These are phyloP conservation scores for Fusarium anthophilum DNA, from an alignment of 2,329 filamentous ascomycete genomes.

Conservation along the genomic window DNA sequence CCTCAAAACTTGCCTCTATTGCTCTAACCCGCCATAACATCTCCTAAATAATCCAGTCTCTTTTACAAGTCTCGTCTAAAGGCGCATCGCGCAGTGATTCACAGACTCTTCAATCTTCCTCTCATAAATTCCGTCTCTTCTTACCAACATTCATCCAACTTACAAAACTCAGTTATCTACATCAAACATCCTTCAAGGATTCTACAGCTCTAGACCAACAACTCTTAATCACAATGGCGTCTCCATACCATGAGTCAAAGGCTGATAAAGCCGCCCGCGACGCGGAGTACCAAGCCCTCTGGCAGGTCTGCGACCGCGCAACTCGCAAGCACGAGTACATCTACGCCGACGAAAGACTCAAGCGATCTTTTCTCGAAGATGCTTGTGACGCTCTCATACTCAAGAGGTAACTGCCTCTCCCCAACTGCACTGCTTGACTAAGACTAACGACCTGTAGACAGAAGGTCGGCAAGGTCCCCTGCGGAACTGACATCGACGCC, in stretches of 20 bases:
- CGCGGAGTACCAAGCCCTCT: constrained; percentile 41
- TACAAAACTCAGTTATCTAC: not conserved
- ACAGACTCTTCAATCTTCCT: not conserved
- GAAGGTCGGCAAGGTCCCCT: constrained; percentile 6
- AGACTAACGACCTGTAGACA: constrained; percentile 1
- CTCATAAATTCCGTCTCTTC: not conserved
- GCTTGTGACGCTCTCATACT: constrained; percentile 5
- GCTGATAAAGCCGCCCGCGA: constrained; percentile 13
- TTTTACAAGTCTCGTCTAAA: not conserved
- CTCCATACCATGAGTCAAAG: constrained; percentile 3
- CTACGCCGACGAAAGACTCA: not conserved
- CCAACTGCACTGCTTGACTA: too few relatives aligned
- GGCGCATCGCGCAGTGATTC: not conserved
- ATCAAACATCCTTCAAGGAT: not conserved
- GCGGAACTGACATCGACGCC: constrained; percentile 11
- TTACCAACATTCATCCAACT: not conserved
- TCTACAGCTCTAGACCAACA: not conserved
- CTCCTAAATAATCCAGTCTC: not conserved
- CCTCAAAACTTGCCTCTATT: not conserved
- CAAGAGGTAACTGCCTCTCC: constrained; percentile 11
- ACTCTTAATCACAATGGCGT: constrained; percentile 2
- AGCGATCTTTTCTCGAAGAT: constrained; percentile 13
- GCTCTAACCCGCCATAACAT: not conserved
- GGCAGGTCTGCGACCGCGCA: constrained; percentile 37
- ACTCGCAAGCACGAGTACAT: constrained; percentile 22